Evolutionary conservation across 768 basidiomycete species (phyloP).

Genomic region (Podaxis rugospora): DNA sequence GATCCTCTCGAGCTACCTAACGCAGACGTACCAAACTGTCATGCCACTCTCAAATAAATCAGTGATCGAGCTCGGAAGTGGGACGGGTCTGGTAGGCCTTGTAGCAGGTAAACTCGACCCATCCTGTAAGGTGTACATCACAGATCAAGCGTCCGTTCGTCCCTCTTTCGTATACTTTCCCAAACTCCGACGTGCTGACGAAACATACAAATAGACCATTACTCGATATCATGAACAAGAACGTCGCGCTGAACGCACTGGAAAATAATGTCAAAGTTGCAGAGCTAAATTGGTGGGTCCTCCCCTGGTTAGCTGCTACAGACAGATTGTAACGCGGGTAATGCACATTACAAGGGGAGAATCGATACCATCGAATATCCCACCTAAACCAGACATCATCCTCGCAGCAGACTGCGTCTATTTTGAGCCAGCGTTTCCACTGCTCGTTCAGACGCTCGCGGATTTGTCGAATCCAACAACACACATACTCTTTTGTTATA

Average conservation of each 20-base stretch:
- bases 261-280: slow-evolving; percentile 46
- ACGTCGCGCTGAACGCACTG: slow-evolving; percentile 65
- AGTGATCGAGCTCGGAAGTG: slow-evolving; percentile 83
- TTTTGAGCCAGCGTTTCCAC: slow-evolving; percentile 88
- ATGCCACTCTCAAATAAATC: slow-evolving; percentile 47
- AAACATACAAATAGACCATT: slow-evolving; percentile 48
- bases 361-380: slow-evolving; percentile 42
- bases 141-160: slow-evolving; percentile 82
- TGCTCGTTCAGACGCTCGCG: slow-evolving; percentile 75
- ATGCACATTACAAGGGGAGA: slow-evolving; percentile 52
- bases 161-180: not conserved
- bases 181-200: slow-evolving; percentile 10
- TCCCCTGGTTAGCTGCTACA: slow-evolving; percentile 8
- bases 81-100: slow-evolving; percentile 91
- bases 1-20: slow-evolving; percentile 78
- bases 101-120: slow-evolving; percentile 67
- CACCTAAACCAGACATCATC: slow-evolving; percentile 54
- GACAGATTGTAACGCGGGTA: slow-evolving; percentile 8
- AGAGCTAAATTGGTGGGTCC: slow-evolving; percentile 78
- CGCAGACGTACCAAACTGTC: slow-evolving; percentile 38
- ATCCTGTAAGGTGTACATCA: slow-evolving; percentile 61
- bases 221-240: slow-evolving; percentile 72
- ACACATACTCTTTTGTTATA: slow-evolving; percentile 88
- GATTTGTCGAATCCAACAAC: slow-evolving; percentile 53
- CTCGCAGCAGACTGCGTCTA: slow-evolving; percentile 95